Evolutionary conservation across 2,329 filamentous ascomycete species (phyloP).

Genomic region (Eutypa lata): DNA sequence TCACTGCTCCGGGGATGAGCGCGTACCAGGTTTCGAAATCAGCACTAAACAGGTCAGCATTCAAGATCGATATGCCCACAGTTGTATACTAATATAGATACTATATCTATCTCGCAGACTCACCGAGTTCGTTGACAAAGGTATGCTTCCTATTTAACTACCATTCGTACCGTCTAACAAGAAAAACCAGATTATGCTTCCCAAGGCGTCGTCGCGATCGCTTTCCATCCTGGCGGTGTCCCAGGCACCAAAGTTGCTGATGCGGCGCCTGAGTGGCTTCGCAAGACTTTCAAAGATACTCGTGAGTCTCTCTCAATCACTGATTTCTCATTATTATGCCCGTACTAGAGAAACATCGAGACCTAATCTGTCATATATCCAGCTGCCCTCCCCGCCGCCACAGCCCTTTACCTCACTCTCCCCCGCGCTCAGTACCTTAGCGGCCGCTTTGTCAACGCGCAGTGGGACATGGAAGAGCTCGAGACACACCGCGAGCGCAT

Average conservation of each 20-base stretch:
- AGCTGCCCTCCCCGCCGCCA: slow-evolving; percentile 3
- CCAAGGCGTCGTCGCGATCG: slow-evolving; percentile 4
- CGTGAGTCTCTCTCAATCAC: not conserved
- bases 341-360: not conserved
- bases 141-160: not conserved
- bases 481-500: too few relatives aligned
- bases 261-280: slow-evolving; percentile 1
- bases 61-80: not conserved
- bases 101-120: slow-evolving; percentile 5
- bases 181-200: not conserved
- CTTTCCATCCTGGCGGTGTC: slow-evolving; percentile 4
- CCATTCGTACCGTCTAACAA: not conserved
- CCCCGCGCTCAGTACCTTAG: too few relatives aligned
- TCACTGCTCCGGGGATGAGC: not conserved
- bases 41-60: not conserved
- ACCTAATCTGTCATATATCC: not conserved
- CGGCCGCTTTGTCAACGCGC: too few relatives aligned
- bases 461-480: too few relatives aligned
- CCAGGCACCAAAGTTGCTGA: slow-evolving; percentile 1
- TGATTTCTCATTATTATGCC: not conserved
- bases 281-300: not conserved
- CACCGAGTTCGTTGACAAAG: slow-evolving; percentile 5
- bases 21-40: not conserved
- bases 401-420: slow-evolving; percentile 4
- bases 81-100: slow-evolving; percentile 6